Conservation (phyloP, 2,329 filamentous ascomycete genomes). For the Fusarium luffae region DNA sequence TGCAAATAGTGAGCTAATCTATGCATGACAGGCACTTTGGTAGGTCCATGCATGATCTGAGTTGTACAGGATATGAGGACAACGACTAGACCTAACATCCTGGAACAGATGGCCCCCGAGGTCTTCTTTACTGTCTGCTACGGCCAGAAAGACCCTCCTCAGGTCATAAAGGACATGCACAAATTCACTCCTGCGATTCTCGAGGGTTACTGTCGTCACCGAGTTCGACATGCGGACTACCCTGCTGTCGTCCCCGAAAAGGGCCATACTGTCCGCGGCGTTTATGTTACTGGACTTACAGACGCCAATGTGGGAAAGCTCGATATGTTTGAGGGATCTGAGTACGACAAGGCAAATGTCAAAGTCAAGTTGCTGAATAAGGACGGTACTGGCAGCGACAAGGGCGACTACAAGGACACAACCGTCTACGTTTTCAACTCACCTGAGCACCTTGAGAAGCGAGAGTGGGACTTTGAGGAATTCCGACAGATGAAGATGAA, state of each 20-base stretch:
- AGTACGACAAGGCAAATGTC: slow-evolving; percentile 72
- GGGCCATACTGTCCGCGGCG: slow-evolving; percentile 74
- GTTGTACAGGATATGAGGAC: not conserved
- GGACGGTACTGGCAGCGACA: slow-evolving; percentile 52
- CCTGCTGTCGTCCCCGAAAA: slow-evolving; percentile 75
- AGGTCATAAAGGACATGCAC: slow-evolving; percentile 66
- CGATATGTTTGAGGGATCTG: slow-evolving; percentile 82
- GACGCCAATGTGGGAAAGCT: slow-evolving; percentile 79
- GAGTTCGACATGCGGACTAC: slow-evolving; percentile 79
- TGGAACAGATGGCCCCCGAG: slow-evolving; percentile 77
- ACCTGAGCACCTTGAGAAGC: slow-evolving; percentile 67
- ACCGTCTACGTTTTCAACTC: slow-evolving; percentile 73
- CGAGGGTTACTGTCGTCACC: slow-evolving; percentile 74
- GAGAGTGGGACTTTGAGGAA: slow-evolving; percentile 89
- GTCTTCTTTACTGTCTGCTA: slow-evolving; percentile 90
- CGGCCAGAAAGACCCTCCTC: slow-evolving; percentile 61
- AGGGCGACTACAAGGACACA: slow-evolving; percentile 62
- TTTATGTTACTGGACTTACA: slow-evolving; percentile 81
- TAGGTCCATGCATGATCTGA: slow-evolving; percentile 29
- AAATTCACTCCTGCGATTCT: slow-evolving; percentile 80
- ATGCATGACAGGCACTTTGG: slow-evolving; percentile 49
- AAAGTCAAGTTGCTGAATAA: slow-evolving; percentile 63
- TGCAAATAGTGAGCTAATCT: not conserved
- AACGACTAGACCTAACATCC: slow-evolving; percentile 37
- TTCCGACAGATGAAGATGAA: slow-evolving; percentile 80